phyloP scores from a whole-genome alignment of 495 filamentous ascomycete species.

The Lineolata rhizophorae region DNA sequence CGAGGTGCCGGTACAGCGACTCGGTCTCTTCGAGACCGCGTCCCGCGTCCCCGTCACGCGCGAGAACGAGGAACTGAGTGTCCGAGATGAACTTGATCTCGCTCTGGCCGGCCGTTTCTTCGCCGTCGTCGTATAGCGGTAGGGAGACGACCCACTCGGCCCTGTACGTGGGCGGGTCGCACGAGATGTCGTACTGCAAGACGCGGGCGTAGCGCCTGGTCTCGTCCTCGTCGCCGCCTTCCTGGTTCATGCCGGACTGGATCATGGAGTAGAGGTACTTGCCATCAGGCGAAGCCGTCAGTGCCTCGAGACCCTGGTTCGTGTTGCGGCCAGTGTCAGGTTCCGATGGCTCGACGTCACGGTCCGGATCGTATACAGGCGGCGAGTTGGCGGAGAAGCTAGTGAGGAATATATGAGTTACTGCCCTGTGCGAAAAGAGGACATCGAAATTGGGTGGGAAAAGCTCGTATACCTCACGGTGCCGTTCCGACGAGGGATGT shows the following conservation, averaged over 20 bases:
- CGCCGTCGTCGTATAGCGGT: constrained; percentile 30
- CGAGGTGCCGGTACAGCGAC: constrained; percentile 49
- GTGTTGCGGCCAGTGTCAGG: constrained; percentile 44
- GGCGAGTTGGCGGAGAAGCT: constrained; percentile 38
- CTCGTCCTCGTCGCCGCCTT: constrained; percentile 32
- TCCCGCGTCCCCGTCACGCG: constrained; percentile 42
- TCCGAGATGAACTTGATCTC: constrained; percentile 47
- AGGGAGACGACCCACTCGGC: constrained; percentile 50
- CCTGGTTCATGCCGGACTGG: constrained; percentile 44
- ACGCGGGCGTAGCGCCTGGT: constrained; percentile 34
- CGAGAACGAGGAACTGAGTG: constrained; percentile 44
- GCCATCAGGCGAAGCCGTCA: constrained; percentile 41
- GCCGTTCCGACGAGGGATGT: constrained; percentile 44
- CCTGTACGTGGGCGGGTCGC: constrained; percentile 19
- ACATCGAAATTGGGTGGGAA: too few relatives aligned
- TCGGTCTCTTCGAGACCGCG: constrained; percentile 28
- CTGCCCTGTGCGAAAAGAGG: too few relatives aligned
- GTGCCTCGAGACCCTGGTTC: constrained; percentile 60
- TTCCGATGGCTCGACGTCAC: constrained; percentile 26
- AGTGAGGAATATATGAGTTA: too few relatives aligned
- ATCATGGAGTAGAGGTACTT: constrained; percentile 44
- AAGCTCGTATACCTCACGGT: constrained; percentile 16
- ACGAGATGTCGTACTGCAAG: constrained; percentile 38
- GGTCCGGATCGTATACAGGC: constrained; percentile 32
- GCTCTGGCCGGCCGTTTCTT: constrained; percentile 39